phyloP scores from a whole-genome alignment of 163 green algal genomes.

The Scenedesmus sp. region DNA sequence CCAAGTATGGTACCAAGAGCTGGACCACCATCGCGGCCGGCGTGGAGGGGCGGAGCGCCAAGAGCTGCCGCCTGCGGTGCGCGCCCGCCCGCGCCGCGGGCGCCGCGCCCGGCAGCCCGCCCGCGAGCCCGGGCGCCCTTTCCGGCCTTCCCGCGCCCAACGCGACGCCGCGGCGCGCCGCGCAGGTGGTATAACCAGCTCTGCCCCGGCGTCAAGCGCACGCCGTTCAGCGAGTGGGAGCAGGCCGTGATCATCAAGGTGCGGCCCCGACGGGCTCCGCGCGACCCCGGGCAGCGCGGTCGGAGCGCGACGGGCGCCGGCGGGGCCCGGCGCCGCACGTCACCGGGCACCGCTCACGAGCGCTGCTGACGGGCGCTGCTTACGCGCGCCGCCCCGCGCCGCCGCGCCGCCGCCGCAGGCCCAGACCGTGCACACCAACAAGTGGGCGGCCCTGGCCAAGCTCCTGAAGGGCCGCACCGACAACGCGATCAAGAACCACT shows the following conservation, averaged over 20 bases:
- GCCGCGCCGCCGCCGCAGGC: conserved; percentile 45
- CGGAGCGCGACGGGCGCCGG: too few relatives aligned
- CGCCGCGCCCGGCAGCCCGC: too few relatives aligned
- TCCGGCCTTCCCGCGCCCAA: not conserved
- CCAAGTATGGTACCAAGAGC: conserved; percentile 38
- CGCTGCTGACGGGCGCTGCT: not conserved
- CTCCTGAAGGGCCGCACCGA: conserved; percentile 77
- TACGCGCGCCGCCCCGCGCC: not conserved
- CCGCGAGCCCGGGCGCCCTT: not conserved
- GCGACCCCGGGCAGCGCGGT: too few relatives aligned
- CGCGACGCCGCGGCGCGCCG: not conserved
- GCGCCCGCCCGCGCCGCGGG: not conserved
- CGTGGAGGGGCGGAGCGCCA: conserved; percentile 73
- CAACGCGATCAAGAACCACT: conserved; percentile 83
- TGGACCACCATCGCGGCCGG: conserved; percentile 26
- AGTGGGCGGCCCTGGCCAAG: conserved; percentile 84
- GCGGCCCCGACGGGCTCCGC: not conserved
- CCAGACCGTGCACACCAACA: conserved; percentile 74
- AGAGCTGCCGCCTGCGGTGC: conserved; percentile 87
- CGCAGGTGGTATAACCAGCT: conserved; percentile 96
- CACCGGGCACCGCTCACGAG: not conserved
- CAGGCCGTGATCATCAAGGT: conserved; percentile 83
- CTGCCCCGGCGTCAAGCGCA: conserved; percentile 88
- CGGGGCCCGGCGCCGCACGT: too few relatives aligned
- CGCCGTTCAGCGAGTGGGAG: conserved; percentile 89